A percentile compares a stretch with the other conserved stretches of the same genome.
Evolutionary conservation across 2,329 filamentous ascomycete genomes (phyloP).

Genomic region (Pseudocercospora fijiensis): DNA sequence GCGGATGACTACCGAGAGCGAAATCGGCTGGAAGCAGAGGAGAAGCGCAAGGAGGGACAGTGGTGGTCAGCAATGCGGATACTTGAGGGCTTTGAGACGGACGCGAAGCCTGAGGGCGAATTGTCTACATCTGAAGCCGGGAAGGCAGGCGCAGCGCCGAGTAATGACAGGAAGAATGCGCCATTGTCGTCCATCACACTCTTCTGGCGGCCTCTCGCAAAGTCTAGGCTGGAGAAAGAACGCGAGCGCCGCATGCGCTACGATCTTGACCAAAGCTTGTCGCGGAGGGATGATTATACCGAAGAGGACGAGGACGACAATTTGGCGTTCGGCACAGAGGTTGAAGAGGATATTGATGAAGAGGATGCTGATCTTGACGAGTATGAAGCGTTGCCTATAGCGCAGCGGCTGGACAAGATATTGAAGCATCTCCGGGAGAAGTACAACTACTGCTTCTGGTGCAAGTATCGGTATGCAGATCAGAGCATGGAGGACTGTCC

Average conservation of each 20-base stretch:
- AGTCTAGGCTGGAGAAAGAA: constrained; percentile 67
- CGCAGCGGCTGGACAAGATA: constrained; percentile 65
- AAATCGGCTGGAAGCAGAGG: constrained; percentile 68
- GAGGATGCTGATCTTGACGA: constrained; percentile 77
- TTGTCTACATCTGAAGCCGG: constrained; percentile 3
- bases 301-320: constrained; percentile 71
- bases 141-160: constrained; percentile 5
- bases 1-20: constrained; percentile 72
- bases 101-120: constrained; percentile 38
- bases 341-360: constrained; percentile 67
- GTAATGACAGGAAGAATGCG: constrained; percentile 5
- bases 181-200: constrained; percentile 63
- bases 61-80: constrained; percentile 78
- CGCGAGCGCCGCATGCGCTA: constrained; percentile 64
- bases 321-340: constrained; percentile 63
- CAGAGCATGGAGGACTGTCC: constrained; percentile 72
- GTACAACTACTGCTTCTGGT: constrained; percentile 92
- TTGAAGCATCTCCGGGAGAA: constrained; percentile 68
- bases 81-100: constrained; percentile 71
- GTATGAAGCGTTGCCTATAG: constrained; percentile 68
- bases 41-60: constrained; percentile 65
- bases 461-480: constrained; percentile 78
- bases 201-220: constrained; percentile 74
- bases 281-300: constrained; percentile 62
- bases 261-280: constrained; percentile 65